Percentiles rank a stretch among this genome's conserved stretches.
Evolutionary conservation across 2,329 filamentous ascomycete genomes (phyloP).

Genomic region (Xylariaceae sp.): DNA sequence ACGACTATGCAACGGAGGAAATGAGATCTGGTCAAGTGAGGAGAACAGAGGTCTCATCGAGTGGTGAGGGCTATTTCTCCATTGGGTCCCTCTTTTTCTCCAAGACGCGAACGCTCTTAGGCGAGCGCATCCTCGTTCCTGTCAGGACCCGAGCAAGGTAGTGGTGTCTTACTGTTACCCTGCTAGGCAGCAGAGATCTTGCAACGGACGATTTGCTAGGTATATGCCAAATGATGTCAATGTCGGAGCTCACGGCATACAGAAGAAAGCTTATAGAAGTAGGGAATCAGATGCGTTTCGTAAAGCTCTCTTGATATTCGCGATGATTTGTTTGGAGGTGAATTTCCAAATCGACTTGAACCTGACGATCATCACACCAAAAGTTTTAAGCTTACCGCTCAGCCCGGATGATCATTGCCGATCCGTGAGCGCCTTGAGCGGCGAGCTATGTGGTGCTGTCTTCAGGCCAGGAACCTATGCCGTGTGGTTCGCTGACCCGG

Average conservation of each 20-base stretch:
- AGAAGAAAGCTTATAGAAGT: too few relatives aligned
- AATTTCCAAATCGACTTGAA: slow-evolving; percentile 1
- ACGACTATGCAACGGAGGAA: too few relatives aligned
- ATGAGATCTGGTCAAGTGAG: too few relatives aligned
- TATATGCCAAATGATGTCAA: slow-evolving; percentile 11
- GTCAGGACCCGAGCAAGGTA: too few relatives aligned
- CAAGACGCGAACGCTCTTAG: slow-evolving; percentile 9
- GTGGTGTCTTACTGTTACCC: slow-evolving; percentile 1
- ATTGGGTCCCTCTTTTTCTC: slow-evolving; percentile 10
- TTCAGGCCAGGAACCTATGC: neutral
- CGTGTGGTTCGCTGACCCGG: neutral
- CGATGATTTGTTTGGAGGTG: neutral
- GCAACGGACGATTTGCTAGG: neutral
- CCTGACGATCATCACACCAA: slow-evolving; percentile 17
- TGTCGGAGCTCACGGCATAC: too few relatives aligned
- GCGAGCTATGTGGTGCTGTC: too few relatives aligned
- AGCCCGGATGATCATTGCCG: slow-evolving; percentile 8
- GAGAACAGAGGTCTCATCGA: neutral
- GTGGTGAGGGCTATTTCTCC: slow-evolving; percentile 6
- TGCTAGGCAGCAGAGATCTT: too few relatives aligned
- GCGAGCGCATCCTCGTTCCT: too few relatives aligned
- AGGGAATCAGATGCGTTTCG: too few relatives aligned
- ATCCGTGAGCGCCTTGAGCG: slow-evolving; percentile 7
- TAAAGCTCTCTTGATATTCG: neutral
- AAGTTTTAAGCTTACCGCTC: slow-evolving; percentile 12